These are phyloP conservation scores for Dactylella cylindrospora DNA, from an alignment of 2,329 filamentous ascomycete genomes.

Conservation along the genomic window DNA sequence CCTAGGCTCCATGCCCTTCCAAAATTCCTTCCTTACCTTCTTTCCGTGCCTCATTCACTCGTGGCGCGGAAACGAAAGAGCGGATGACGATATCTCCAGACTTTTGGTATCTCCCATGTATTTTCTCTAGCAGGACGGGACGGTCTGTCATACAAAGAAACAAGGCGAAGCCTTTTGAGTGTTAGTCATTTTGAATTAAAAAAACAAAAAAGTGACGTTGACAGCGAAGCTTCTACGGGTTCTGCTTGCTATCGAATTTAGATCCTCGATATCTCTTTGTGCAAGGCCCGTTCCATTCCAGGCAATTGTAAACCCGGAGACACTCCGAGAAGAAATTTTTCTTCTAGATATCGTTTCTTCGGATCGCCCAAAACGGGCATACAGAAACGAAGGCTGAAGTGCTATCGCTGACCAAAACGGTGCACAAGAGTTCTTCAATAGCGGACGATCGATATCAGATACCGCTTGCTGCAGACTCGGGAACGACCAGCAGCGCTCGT, in stretches of 20 bases:
- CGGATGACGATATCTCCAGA: slow-evolving; percentile 42
- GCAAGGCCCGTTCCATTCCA: slow-evolving; percentile 20
- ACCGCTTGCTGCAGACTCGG: slow-evolving; percentile 33
- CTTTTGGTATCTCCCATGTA: slow-evolving; percentile 23
- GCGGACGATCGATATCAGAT: slow-evolving; percentile 13
- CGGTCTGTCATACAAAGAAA: slow-evolving; percentile 40
- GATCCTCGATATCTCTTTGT: slow-evolving; percentile 10
- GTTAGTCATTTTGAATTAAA: slow-evolving; percentile 34
- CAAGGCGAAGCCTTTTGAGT: slow-evolving; percentile 28
- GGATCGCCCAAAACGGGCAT: slow-evolving; percentile 37
- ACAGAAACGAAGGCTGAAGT: slow-evolving; percentile 42
- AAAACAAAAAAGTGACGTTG: slow-evolving; percentile 44
- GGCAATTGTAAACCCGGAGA: slow-evolving; percentile 42
- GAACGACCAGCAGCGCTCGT: slow-evolving; percentile 39
- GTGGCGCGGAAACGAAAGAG: slow-evolving; percentile 43
- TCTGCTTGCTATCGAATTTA: slow-evolving; percentile 12
- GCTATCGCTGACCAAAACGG: slow-evolving; percentile 21
- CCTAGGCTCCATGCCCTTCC: slow-evolving; percentile 19
- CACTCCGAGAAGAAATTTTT: slow-evolving; percentile 17
- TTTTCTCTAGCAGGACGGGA: slow-evolving; percentile 19
- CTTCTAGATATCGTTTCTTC: slow-evolving; percentile 29
- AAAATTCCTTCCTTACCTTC: slow-evolving; percentile 17
- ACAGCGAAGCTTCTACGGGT: slow-evolving; percentile 32
- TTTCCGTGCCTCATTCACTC: slow-evolving; percentile 44
- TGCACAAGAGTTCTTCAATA: slow-evolving; percentile 16